phyloP scores from a whole-genome alignment of 345 rosid species.

The Eucalyptus cloeziana region DNA sequence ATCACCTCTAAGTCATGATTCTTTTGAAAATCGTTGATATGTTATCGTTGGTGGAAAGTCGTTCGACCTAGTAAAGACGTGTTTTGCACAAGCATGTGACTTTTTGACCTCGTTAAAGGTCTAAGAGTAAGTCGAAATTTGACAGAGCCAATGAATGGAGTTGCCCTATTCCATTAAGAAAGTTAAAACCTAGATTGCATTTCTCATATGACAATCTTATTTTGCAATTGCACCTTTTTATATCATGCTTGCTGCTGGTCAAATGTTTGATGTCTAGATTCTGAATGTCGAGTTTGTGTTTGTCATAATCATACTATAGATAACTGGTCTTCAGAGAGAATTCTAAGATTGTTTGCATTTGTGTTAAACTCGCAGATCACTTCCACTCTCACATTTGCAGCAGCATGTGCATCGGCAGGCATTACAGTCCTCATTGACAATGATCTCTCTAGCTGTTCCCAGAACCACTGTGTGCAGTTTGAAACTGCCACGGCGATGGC shows the following conservation, averaged over 20 bases:
- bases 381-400: slow-evolving; percentile 66
- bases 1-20: not conserved
- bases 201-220: not conserved
- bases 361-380: slow-evolving; percentile 34
- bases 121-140: not conserved
- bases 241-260: not conserved
- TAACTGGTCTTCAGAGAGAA: not conserved
- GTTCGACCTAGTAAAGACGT: not conserved
- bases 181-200: not conserved
- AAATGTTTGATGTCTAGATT: not conserved
- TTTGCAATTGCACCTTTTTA: not conserved
- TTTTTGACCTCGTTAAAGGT: not conserved
- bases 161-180: not conserved
- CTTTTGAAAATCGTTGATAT: not conserved
- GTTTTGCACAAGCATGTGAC: not conserved
- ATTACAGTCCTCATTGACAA: slow-evolving; percentile 78
- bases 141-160: not conserved
- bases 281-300: not conserved
- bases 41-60: not conserved
- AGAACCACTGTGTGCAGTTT: slow-evolving; percentile 53
- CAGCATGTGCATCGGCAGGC: slow-evolving; percentile 79
- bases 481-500: slow-evolving; percentile 77
- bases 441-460: slow-evolving; percentile 37
- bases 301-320: too few relatives aligned
- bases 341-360: not conserved